Conservation (phyloP, 495 filamentous ascomycete species). For the Aspergillus bridgeri region DNA sequence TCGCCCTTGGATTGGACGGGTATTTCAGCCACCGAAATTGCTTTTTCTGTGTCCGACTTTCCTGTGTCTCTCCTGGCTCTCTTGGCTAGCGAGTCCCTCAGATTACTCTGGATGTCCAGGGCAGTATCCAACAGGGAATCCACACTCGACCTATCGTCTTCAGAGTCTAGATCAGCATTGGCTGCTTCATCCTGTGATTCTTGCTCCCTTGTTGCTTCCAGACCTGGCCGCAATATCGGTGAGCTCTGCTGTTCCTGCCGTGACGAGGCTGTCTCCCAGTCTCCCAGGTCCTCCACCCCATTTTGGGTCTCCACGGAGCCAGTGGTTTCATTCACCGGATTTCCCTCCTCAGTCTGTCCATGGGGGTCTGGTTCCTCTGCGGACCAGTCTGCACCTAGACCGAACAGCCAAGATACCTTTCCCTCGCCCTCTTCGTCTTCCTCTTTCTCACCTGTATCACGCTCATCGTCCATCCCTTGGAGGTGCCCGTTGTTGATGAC, state of each 20-base stretch:
- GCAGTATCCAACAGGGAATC: slow-evolving; percentile 26
- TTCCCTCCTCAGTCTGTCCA: background rate
- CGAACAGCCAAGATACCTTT: slow-evolving; percentile 10
- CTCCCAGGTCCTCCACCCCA: slow-evolving; percentile 1
- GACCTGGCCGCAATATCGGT: slow-evolving; percentile 7
- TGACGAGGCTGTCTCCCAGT: background rate
- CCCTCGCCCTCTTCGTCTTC: background rate
- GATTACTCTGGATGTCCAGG: slow-evolving; percentile 14
- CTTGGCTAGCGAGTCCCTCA: background rate
- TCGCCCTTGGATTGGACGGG: slow-evolving; percentile 11
- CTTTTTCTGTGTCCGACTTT: slow-evolving; percentile 17
- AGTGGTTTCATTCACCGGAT: background rate
- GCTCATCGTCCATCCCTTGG: slow-evolving; percentile 50
- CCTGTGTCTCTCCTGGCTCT: slow-evolving; percentile 1
- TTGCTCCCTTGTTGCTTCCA: background rate
- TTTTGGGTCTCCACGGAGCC: slow-evolving; percentile 1
- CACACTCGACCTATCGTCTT: slow-evolving; percentile 24
- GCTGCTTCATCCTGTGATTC: slow-evolving; percentile 9
- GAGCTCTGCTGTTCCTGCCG: background rate
- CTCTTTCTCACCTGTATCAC: slow-evolving; percentile 36
- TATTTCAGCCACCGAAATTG: slow-evolving; percentile 16
- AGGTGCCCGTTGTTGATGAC: slow-evolving; percentile 88
- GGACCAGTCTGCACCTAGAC: background rate
- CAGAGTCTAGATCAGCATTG: slow-evolving; percentile 15
- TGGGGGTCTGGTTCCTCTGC: background rate